These are phyloP conservation scores for Pulchroboletus neoregius DNA, from an alignment of 1,284 basidiomycete species.

Conservation along the genomic window DNA sequence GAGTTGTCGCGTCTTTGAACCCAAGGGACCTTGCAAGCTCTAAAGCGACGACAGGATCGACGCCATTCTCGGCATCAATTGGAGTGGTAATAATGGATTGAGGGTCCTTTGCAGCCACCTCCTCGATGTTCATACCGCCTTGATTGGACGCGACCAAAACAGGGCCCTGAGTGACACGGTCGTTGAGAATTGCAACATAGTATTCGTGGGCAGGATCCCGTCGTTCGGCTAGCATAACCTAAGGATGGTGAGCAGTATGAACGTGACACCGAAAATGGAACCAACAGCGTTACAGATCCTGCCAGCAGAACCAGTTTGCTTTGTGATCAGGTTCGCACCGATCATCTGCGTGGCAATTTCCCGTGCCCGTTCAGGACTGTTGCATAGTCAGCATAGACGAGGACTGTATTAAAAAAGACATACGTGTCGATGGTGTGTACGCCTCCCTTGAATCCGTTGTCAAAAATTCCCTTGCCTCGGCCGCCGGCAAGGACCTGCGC, in stretches of 20 bases:
- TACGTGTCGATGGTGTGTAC: slow-evolving; percentile 93
- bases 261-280: slow-evolving; percentile 18
- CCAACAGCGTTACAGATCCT: slow-evolving; percentile 91
- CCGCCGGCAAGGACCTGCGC: slow-evolving; percentile 99
- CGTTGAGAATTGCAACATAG: slow-evolving; percentile 96
- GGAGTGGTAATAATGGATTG: slow-evolving; percentile 94
- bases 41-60: slow-evolving; percentile 72
- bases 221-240: slow-evolving; percentile 98
- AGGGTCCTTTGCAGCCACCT: slow-evolving; percentile 97
- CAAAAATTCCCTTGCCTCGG: slow-evolving; percentile 97
- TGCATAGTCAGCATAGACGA: slow-evolving; percentile 7
- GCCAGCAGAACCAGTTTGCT: slow-evolving; percentile 94
- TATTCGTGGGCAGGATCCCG: slow-evolving; percentile 95
- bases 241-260: slow-evolving; percentile 16
- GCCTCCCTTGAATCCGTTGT: slow-evolving; percentile 95
- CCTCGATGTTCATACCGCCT: slow-evolving; percentile 98
- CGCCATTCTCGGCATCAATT: slow-evolving; percentile 84
- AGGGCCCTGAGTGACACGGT: slow-evolving; percentile 85
- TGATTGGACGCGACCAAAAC: slow-evolving; percentile 94
- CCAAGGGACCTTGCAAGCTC: slow-evolving; percentile 88
- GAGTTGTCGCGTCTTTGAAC: slow-evolving; percentile 71
- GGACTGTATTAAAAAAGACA: slow-evolving; percentile 23
- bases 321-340: slow-evolving; percentile 94
- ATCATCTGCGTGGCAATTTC: slow-evolving; percentile 93
- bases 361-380: slow-evolving; percentile 84